phyloP scores from a whole-genome alignment of 2,329 filamentous ascomycete species.

The Curvularia lunata region DNA sequence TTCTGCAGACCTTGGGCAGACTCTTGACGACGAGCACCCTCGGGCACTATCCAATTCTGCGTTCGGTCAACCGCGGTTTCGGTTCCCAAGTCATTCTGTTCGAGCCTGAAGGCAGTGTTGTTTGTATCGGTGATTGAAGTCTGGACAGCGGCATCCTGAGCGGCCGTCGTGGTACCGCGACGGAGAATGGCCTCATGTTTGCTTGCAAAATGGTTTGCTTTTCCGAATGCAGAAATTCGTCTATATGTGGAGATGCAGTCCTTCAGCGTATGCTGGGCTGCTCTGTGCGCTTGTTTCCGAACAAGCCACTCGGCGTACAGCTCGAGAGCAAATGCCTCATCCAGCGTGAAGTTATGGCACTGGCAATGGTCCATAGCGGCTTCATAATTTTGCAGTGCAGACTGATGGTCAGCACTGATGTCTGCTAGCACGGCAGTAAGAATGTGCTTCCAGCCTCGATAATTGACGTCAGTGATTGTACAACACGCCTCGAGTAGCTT shows the following conservation, averaged over 20 bases:
- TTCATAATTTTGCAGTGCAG: conserved; percentile 70
- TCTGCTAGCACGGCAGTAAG: conserved; percentile 74
- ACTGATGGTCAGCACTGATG: conserved; percentile 59
- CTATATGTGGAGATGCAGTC: conserved; percentile 73
- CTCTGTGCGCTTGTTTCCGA: conserved; percentile 67
- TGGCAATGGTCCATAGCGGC: conserved; percentile 74
- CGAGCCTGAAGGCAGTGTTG: conserved; percentile 51
- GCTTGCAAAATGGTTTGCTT: conserved; percentile 70
- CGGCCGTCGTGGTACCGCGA: conserved; percentile 66
- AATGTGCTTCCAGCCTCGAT: conserved; percentile 70
- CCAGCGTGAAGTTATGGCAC: conserved; percentile 69
- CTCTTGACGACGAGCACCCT: conserved; percentile 50
- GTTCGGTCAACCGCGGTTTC: conserved; percentile 55
- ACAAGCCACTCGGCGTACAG: conserved; percentile 75
- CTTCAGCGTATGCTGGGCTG: conserved; percentile 71
- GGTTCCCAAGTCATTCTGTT: conserved; percentile 50
- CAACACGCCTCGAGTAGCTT: conserved; percentile 70
- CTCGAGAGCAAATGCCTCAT: conserved; percentile 76
- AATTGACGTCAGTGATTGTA: conserved; percentile 71
- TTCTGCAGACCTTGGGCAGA: conserved; percentile 62
- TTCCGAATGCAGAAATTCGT: conserved; percentile 71
- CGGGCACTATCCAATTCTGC: conserved; percentile 56
- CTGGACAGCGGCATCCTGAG: conserved; percentile 69
- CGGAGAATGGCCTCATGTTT: conserved; percentile 72
- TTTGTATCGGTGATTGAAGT: conserved; percentile 65